Base-by-base conservation (phyloP, 2,329 filamentous ascomycete species). In the Penicillium sp. region DNA sequence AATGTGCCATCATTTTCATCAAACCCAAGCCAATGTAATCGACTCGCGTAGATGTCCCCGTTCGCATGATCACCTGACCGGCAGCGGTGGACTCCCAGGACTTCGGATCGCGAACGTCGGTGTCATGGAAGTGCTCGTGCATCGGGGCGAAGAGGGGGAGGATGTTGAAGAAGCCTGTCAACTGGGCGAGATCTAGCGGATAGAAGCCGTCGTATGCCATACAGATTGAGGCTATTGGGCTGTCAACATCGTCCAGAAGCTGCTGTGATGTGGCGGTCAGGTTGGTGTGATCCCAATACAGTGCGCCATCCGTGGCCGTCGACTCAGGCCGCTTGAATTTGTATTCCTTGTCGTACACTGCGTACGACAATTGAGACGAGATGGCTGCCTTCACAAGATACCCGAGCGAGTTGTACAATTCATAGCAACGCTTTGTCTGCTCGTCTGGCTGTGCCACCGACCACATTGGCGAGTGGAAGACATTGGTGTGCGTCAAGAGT, bases 291-390 rank as follows among this genome's bases (percentile, higher is more conserved):
- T 63, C 56, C 61, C 62, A 64, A 52, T 63, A 61, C 16, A 65
- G 43, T 6, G 52, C 57, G 40, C 50, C 65, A 53, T 21, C 69
- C 40, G 65, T 59, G 18, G 35, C 43, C 20, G 58, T 62, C 28
- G 67, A 71, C 23, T 70, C 64, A 5, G 65, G 57, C 2, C 63
- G 63, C 52, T 69, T 72, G 68, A 66, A 75, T 20, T 60, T 35
- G 59, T 74, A 75, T 42, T 73, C 62, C 8, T 65, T 71, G 61
- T 75, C 72, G 63, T 73, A 74, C 33, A 75, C 70, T 52, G 72
- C 72, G 59, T 66, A 73, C 40, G 66, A 70, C 3, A 71, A 53
- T 2, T 68, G 69, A 1, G 66, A 71, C 33, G 64, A 54, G 57
- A 75, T 65, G 55, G 72, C 68, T 56, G 74, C 68, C 6, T 57